phyloP scores from a whole-genome alignment of 331 rosid species.

The Acacia concinna region DNA sequence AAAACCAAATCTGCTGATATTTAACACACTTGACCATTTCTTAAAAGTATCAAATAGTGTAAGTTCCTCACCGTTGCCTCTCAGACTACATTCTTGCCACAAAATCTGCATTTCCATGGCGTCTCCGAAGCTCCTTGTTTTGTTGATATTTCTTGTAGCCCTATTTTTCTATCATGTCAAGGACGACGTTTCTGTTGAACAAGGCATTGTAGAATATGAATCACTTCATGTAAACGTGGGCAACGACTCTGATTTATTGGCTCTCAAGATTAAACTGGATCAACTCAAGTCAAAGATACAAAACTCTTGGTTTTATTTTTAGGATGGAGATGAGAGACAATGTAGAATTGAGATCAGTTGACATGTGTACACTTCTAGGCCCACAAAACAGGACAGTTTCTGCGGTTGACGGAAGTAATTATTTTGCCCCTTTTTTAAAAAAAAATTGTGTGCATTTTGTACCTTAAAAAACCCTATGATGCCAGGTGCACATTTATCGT shows the following conservation, averaged over 20 bases:
- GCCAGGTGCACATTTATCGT: too few species aligned
- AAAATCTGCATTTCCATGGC: conserved; percentile 44
- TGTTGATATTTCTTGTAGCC: conserved; percentile 37
- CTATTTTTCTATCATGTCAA: conserved; percentile 33
- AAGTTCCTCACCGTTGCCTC: not conserved
- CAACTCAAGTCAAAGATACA: conserved; percentile 65
- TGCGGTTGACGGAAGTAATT: too few species aligned
- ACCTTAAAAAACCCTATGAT: too few species aligned
- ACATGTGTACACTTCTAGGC: too few species aligned
- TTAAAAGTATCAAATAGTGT: not conserved
- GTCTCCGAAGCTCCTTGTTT: conserved; percentile 40
- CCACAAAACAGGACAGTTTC: too few species aligned
- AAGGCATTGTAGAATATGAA: conserved; percentile 30
- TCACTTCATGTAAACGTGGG: conserved; percentile 22
- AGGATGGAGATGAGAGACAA: too few species aligned
- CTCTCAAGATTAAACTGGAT: conserved; percentile 51
- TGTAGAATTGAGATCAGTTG: too few species aligned
- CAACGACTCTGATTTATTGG: conserved; percentile 37
- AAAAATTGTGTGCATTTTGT: too few species aligned
- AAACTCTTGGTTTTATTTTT: conserved; percentile 61
- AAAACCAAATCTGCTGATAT: too few species aligned
- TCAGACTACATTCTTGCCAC: not conserved
- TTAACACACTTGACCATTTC: not conserved
- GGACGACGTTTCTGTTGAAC: conserved; percentile 44
- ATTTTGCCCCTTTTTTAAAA: too few species aligned